Evolutionary conservation across 2,329 filamentous ascomycete genomes (phyloP), one percentile per base, ranked within the genome.

Genomic region (Sporothrix globosa): DNA sequence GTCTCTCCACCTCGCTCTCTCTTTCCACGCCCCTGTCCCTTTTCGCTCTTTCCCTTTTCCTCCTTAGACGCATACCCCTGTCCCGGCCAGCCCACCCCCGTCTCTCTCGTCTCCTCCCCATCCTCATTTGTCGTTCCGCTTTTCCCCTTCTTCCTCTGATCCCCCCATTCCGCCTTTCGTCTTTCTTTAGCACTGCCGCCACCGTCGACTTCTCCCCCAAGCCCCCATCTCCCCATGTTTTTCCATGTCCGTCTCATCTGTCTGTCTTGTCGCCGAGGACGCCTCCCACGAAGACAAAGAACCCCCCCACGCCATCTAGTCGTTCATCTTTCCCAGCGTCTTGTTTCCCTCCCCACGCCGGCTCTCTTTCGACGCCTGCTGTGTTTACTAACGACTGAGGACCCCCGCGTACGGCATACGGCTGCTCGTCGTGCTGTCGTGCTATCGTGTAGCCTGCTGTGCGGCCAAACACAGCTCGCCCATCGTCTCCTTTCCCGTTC

Each of bases 141-240:
- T 60, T 39, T 56, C 53, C 56, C 19, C 19, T 41, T 41, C 34
- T 39, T 30, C 34, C 9, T 60, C n/a, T 41, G 34, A 60, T 34
- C 54, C 54, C 56, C 54, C 56, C 56, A 44, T 60, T 60, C 19
- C 56, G 56, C 34, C 19, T 34, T 60, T 60, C 24, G n/a, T 30
- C 30, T 56, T 60, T 60, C 34, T 44, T 41, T 58, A 58, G 30
- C 30, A 60, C 9, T 44, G 34, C 56, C 56, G 56, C 56, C 56
- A 34, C 56, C 56, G n/a, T 24, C 56, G 56, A 61, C n/a, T 61
- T 61, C 27, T 10, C 14, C 34, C 6, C 34, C 34, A 34, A 34
- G 34, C 56, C 56, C 56, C 56, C 56, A 44, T 61, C 56, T 44
- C 56, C 56, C 56, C 56, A 61, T 61, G 34, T 61, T 61, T 61